Base-by-base conservation (phyloP, 805 yeast species). In the Sugiyamaella chiloensis region DNA sequence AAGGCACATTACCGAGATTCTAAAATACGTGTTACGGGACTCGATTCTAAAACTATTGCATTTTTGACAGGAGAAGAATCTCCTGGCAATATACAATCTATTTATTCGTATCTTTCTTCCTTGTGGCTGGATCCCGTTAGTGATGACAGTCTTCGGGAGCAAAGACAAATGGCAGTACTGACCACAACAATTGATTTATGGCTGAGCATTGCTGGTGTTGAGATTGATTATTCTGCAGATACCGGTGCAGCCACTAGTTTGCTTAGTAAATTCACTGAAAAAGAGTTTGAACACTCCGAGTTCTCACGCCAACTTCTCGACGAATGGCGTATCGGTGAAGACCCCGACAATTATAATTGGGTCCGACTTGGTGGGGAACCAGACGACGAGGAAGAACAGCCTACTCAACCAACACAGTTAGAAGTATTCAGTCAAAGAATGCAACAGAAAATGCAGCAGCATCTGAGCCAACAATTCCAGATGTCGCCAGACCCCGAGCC, bases 261-360 rank as follows among this genome's bases (percentile, higher is more conserved):
- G 5, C 7, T 6, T 5, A 3, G 6, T 6, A 34, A 34, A 8
- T 11, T 7, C 7, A 14, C 7, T 14, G 20, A 14, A 19, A 21
- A 3, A 12, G 27, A 9, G 19, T 16, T 24, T 8, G 14, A 12
- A 20, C 5, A 19, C 24, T 36, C 40, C 17, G 30, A 23, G 12
- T 4, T 34, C 4, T 34, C 45, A 9, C 31, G 21, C 16, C n/a
- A 27, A 23, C 40, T 50, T 20, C 41, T 50, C 9, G 46, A 43
- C 30, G 53, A 50, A 29, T 50, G 53, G 53, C 24, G 34, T 3
- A 4, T 44, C 2, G 47, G 43, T 4, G 21, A 31, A 16, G 40
- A 40, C 17, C 40, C 36, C 14, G 47, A 21, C 24, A 21, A 35
- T 2, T 49, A 46, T 32, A 32, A 46, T 12, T 49, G 52, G 52